These are phyloP conservation scores for Aspergillus calidoustus DNA, from an alignment of 2,329 filamentous ascomycete genomes.

Conservation along the genomic window DNA sequence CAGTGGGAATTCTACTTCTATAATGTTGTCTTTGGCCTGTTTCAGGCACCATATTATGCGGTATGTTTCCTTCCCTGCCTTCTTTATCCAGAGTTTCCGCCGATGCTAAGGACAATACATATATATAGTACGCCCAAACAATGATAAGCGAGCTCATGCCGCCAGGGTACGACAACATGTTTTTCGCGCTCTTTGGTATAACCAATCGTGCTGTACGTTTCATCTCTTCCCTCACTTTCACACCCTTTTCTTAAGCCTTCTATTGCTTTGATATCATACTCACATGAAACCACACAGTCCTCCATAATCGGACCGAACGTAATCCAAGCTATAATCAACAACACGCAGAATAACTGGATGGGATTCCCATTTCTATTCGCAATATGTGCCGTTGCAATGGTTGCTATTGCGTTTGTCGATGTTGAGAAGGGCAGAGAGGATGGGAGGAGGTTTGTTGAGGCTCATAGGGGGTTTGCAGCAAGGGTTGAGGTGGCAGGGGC, in stretches of 20 bases:
- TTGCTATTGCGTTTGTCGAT: conserved; percentile 47
- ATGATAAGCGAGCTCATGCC: conserved; percentile 52
- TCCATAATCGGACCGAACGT: conserved; percentile 51
- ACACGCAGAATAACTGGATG: conserved; percentile 49
- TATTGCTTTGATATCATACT: not conserved
- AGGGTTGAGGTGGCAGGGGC: conserved; percentile 14
- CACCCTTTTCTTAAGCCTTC: not conserved
- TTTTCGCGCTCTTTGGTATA: conserved; percentile 50
- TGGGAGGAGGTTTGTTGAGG: conserved; percentile 42
- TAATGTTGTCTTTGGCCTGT: conserved; percentile 48
- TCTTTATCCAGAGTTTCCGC: not conserved
- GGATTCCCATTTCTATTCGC: conserved; percentile 50
- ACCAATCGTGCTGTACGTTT: conserved; percentile 48
- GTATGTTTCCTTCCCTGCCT: conserved; percentile 24
- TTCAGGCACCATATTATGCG: conserved; percentile 50
- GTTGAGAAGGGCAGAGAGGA: conserved; percentile 48
- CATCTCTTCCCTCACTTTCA: not conserved
- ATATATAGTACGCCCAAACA: conserved; percentile 44
- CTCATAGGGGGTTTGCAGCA: conserved; percentile 35
- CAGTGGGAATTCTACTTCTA: conserved; percentile 52
- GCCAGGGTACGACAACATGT: conserved; percentile 50
- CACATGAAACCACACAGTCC: conserved; percentile 32
- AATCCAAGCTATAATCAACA: conserved; percentile 50
- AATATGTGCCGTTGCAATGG: conserved; percentile 43
- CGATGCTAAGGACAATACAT: too few species aligned